Evolutionary conservation across 257 asterid species (phyloP).

Genomic region (Mitragyna speciosa): DNA sequence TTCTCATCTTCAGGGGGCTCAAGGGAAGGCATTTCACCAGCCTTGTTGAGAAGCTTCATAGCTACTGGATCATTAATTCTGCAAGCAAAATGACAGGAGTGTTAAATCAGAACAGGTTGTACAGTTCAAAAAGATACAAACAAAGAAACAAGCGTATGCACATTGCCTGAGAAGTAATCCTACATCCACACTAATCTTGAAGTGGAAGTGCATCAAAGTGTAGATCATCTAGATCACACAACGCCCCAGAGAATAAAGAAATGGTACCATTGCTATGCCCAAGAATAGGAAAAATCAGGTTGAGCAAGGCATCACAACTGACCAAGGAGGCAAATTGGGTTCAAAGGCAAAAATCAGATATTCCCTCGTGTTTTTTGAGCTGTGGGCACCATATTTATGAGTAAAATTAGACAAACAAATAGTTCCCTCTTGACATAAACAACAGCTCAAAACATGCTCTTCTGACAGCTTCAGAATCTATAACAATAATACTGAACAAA

Average conservation of each 20-base stretch:
- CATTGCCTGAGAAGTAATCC: neutral
- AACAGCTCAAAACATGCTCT: neutral
- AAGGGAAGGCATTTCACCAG: constrained; percentile 98
- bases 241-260: neutral
- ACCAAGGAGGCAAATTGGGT: neutral
- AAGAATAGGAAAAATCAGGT: neutral
- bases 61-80: constrained; percentile 98
- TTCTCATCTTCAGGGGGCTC: constrained; percentile 96
- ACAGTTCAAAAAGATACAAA: neutral
- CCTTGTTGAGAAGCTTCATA: constrained; percentile 77
- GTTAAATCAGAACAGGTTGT: neutral
- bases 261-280: neutral
- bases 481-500: neutral
- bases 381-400: neutral
- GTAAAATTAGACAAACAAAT: neutral
- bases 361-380: neutral
- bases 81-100: constrained; percentile 21
- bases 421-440: neutral
- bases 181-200: neutral
- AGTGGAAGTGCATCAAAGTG: neutral
- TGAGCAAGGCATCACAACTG: neutral
- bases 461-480: neutral
- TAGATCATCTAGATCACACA: neutral
- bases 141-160: neutral
- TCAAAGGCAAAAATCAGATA: neutral